Evolutionary conservation across 1,284 basidiomycete species (phyloP).

Genomic region (Melampsora medusae): DNA sequence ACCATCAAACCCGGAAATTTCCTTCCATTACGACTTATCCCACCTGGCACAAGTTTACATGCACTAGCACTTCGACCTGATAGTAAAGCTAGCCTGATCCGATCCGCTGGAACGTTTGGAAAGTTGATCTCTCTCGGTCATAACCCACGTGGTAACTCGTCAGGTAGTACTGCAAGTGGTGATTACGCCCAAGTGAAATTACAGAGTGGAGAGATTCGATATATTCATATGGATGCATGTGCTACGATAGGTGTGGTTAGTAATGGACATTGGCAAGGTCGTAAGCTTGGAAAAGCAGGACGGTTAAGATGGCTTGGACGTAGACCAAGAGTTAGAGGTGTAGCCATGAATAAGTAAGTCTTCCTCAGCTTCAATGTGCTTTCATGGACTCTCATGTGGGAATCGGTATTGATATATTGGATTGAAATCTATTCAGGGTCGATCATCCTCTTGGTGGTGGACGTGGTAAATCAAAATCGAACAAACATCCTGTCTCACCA

Average conservation of each 20-base stretch:
- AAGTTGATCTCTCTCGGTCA: constrained; percentile 65
- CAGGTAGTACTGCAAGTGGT: constrained; percentile 55
- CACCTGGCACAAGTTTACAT: constrained; percentile 86
- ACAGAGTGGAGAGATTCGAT: constrained; percentile 87
- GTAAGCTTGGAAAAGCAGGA: constrained; percentile 86
- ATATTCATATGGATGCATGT: constrained; percentile 74
- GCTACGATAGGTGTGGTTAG: constrained; percentile 90
- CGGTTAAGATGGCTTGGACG: constrained; percentile 82
- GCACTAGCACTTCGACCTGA: constrained; percentile 73
- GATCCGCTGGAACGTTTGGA: constrained; percentile 82
- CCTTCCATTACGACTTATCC: constrained; percentile 84
- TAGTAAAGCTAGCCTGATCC: constrained; percentile 77
- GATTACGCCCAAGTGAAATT: constrained; percentile 78
- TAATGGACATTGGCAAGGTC: constrained; percentile 84
- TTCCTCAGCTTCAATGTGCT: neutral
- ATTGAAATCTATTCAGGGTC: constrained; percentile 25
- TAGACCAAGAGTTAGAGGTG: constrained; percentile 85
- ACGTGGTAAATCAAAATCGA: constrained; percentile 93
- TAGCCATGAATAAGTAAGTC: constrained; percentile 95
- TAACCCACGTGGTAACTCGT: constrained; percentile 11
- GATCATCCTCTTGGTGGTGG: constrained; percentile 99
- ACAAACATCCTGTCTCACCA: constrained; percentile 84
- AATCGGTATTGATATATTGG: neutral
- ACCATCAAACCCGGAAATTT: constrained; percentile 91
- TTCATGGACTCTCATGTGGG: neutral